Conservation (phyloP, 1,139 yeast species). For the Saccharomycopsis hybrid region DNA sequence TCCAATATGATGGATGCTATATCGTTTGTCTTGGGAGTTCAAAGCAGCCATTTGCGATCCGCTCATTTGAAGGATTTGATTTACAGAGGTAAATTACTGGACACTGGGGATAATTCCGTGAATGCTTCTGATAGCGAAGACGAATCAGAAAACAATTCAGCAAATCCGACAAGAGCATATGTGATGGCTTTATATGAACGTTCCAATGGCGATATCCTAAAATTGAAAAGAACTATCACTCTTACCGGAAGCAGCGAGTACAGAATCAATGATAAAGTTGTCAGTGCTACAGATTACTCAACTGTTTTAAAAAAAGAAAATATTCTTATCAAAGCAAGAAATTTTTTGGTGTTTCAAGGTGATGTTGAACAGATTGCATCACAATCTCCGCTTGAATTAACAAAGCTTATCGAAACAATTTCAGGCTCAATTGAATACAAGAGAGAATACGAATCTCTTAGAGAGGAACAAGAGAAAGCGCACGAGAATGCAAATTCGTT, state of each 20-base stretch:
- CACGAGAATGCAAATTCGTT: slow-evolving; percentile 60
- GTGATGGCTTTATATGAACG: slow-evolving; percentile 77
- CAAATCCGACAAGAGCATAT: slow-evolving; percentile 58
- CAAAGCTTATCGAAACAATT: slow-evolving; percentile 70
- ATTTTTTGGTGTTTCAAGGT: slow-evolving; percentile 93
- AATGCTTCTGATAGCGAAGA: neutral
- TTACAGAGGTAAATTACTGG: slow-evolving; percentile 56
- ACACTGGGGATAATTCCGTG: no score
- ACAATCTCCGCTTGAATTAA: slow-evolving; percentile 72
- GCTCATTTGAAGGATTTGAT: slow-evolving; percentile 67
- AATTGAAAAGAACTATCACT: slow-evolving; percentile 50
- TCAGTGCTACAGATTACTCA: slow-evolving; percentile 60
- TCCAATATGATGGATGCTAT: slow-evolving; percentile 98
- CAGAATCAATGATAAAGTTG: slow-evolving; percentile 55
- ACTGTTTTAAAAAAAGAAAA: slow-evolving; percentile 68
- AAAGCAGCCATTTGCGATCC: slow-evolving; percentile 73
- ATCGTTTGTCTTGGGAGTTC: slow-evolving; percentile 87
- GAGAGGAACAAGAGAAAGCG: slow-evolving; percentile 61
- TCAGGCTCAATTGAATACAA: slow-evolving; percentile 73
- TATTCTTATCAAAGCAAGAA: slow-evolving; percentile 81
- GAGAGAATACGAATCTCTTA: slow-evolving; percentile 60
- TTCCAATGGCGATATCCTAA: slow-evolving; percentile 46
- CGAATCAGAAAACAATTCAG: slow-evolving; percentile 18
- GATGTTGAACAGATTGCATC: slow-evolving; percentile 93
- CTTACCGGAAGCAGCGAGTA: slow-evolving; percentile 62